These are phyloP conservation scores for Aspergillus persii DNA, from an alignment of 2,329 filamentous ascomycete species.

Conservation along the genomic window DNA sequence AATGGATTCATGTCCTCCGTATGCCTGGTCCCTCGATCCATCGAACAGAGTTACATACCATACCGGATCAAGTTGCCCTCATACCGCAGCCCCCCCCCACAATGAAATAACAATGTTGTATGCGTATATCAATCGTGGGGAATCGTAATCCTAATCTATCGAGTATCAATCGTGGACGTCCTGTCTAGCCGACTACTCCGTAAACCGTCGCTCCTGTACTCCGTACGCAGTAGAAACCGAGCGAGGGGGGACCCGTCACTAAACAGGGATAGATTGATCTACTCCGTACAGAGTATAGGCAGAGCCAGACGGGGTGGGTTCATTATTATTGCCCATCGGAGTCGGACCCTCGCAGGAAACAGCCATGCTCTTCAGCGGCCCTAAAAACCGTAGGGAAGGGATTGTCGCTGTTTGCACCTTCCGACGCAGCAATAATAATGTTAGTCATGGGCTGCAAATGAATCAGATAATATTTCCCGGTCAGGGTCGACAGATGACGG, in stretches of 20 bases:
- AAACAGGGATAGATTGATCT: slow-evolving; percentile 14
- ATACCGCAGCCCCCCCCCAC: slow-evolving; percentile 15
- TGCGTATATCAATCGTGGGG: slow-evolving; percentile 1
- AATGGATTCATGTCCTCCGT: background rate
- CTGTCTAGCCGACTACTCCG: background rate
- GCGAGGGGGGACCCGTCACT: slow-evolving; percentile 8
- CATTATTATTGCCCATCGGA: background rate
- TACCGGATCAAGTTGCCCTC: slow-evolving; percentile 14
- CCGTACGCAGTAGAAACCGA: slow-evolving; percentile 4
- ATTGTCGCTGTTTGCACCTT: background rate
- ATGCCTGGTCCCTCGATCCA: slow-evolving; percentile 1
- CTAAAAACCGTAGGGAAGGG: background rate
- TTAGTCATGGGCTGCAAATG: background rate
- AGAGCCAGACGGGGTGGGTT: slow-evolving; percentile 5
- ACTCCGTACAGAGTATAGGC: slow-evolving; percentile 3
- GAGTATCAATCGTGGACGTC: too few species aligned
- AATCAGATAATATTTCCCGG: background rate
- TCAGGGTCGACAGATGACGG: background rate
- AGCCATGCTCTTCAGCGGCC: background rate
- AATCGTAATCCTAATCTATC: slow-evolving; percentile 8
- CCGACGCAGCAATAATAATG: background rate
- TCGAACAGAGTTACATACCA: slow-evolving; percentile 19
- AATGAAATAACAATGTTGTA: slow-evolving; percentile 6
- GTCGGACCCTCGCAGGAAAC: slow-evolving; percentile 9
- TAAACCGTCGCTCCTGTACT: background rate